Evolutionary conservation across 1,139 yeast species (phyloP), one percentile per base, ranked within the genome.

Genomic region (Magnusiomyces sp.): DNA sequence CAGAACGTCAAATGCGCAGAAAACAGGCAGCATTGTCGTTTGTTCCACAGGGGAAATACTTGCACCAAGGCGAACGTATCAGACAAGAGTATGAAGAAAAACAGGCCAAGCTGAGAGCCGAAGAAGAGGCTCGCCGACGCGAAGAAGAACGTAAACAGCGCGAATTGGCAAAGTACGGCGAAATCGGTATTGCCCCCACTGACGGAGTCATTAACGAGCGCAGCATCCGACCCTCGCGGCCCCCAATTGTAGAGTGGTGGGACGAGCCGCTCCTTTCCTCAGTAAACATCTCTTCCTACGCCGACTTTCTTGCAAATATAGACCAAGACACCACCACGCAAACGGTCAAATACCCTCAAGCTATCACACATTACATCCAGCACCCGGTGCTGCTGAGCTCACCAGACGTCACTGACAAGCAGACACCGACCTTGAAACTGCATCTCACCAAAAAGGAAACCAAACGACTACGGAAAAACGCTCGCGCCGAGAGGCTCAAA

Each of bases 201-300:
- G 75, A 80, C 54, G 65, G 68, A 19, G 59, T 62, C 2, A 55
- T 74, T 0, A 81, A 79, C 1, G 94, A 83, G 58, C 73, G 75
- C 2, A 58, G 64, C 9, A 83, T 74, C 60, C 65, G 67, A 50
- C 69, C 71, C 0, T 65, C 60, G 1, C 60, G 51, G 20, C 89
- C 89, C 0, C 92, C 92, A 0, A 56, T 55, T 11, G 68, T 79
- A 2, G 95, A 86, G 63, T 86, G 95, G 95, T 87, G 95, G 95
- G 95, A 87, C 64, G 65, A 69, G 51, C 79, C 77, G 9, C 74
- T 71, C 2, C 43, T 64, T 11, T 7, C 27, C 23, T n/a, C 17
- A 11, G 10, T 19, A 14, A 23, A 23, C 4, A 5, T 4, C 31
- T 36, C 39, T 7, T 2, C 31, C 43, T 66, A 47, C 57, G 77